phyloP scores from a whole-genome alignment of 352 stramenopile species.

The Achlya hypogyna region DNA sequence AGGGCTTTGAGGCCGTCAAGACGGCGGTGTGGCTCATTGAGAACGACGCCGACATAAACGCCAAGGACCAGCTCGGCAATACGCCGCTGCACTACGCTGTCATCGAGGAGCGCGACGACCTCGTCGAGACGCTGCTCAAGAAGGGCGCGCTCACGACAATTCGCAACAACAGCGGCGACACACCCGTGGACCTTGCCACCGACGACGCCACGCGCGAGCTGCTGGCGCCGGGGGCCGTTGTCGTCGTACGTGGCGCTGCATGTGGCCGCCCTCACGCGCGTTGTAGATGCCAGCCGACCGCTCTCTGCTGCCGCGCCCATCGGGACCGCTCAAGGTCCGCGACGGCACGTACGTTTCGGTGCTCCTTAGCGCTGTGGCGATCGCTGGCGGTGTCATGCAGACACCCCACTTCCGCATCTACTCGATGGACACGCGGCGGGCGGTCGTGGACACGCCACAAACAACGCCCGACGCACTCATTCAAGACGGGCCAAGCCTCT shows the following conservation, averaged over 20 bases:
- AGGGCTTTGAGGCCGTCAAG: conserved; percentile 83
- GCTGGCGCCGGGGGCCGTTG: conserved; percentile 44
- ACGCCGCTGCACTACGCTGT: conserved; percentile 82
- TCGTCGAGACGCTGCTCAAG: conserved; percentile 83
- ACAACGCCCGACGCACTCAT: conserved; percentile 80
- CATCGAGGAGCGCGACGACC: conserved; percentile 65
- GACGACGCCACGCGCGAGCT: conserved; percentile 59
- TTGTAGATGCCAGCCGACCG: conserved; percentile 6
- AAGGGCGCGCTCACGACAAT: conserved; percentile 66
- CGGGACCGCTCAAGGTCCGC: conserved; percentile 11
- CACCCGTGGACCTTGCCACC: conserved; percentile 52
- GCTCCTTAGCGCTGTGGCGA: conserved; percentile 68
- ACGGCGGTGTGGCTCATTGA: conserved; percentile 82
- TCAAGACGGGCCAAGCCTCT: conserved; percentile 77
- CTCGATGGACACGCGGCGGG: conserved; percentile 64
- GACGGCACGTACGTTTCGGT: conserved; percentile 84
- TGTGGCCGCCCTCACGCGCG: background rate
- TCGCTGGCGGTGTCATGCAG: conserved; percentile 80
- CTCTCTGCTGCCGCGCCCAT: background rate
- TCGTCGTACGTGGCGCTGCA: background rate
- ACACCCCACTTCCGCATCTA: conserved; percentile 84
- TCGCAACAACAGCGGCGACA: conserved; percentile 60
- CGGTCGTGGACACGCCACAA: conserved; percentile 59
- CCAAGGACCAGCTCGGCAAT: conserved; percentile 69
- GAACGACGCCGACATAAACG: conserved; percentile 72